phyloP scores from a whole-genome alignment of 352 stramenopile genomes.

The Pythium insidiosum region DNA sequence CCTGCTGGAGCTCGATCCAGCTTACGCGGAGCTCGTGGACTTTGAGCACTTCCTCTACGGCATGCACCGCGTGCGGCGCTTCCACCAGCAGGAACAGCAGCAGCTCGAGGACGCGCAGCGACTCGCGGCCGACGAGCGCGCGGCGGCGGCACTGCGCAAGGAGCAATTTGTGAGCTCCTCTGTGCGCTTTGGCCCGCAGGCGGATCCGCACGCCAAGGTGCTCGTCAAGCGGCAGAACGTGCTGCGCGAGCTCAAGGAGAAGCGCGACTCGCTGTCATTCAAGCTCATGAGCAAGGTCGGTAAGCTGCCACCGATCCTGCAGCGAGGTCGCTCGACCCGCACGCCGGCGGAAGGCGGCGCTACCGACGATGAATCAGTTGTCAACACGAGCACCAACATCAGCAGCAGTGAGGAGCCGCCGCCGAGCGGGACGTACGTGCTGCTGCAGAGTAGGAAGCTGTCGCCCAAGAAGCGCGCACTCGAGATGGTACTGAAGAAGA shows the following conservation, averaged over 20 bases:
- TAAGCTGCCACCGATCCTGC: constrained; percentile 31
- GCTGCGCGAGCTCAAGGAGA: constrained; percentile 57
- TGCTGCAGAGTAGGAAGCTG: constrained; percentile 59
- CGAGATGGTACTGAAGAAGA: constrained; percentile 60
- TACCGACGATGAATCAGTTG: not conserved
- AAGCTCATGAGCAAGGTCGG: constrained; percentile 59
- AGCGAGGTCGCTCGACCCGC: constrained; percentile 15
- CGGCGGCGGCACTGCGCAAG: not conserved
- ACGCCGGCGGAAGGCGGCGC: not conserved
- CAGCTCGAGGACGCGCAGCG: not conserved
- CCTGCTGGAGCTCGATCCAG: constrained; percentile 44
- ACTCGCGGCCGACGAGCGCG: not conserved
- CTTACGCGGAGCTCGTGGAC: constrained; percentile 70
- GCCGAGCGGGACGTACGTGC: constrained; percentile 39
- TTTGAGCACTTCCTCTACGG: constrained; percentile 78
- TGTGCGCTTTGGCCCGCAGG: constrained; percentile 34
- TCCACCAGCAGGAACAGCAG: constrained; percentile 53
- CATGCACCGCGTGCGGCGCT: constrained; percentile 63
- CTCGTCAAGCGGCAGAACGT: constrained; percentile 69
- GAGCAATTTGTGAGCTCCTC: constrained; percentile 55
- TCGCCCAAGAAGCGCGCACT: constrained; percentile 61
- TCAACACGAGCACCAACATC: not conserved
- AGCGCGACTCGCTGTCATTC: constrained; percentile 63
- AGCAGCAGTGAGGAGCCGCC: constrained; percentile 6
- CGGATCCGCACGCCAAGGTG: constrained; percentile 43